Evolutionary conservation across 331 rosid genomes (phyloP).

Genomic region (Telfairia occidentalis): DNA sequence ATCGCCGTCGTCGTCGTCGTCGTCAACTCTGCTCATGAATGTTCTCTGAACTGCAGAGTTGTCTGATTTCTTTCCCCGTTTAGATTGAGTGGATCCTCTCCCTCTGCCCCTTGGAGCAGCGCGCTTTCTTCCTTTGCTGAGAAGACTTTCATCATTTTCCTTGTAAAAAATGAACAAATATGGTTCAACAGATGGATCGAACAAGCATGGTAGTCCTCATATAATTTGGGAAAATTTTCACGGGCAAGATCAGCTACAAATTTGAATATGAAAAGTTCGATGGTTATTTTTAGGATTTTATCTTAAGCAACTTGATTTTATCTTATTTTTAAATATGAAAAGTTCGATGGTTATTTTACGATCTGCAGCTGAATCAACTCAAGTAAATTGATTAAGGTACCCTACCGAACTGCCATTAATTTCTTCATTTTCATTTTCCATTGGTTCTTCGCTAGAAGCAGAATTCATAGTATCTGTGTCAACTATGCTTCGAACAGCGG

Average conservation of each 20-base stretch:
- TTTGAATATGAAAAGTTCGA: background rate
- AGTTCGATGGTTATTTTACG: background rate
- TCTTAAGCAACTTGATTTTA: background rate
- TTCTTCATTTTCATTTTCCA: constrained; percentile 39
- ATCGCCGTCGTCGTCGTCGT: constrained; percentile 30
- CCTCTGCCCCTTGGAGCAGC: constrained; percentile 85
- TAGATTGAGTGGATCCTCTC: constrained; percentile 60
- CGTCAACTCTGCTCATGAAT: constrained; percentile 48
- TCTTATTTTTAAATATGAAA: background rate
- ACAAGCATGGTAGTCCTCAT: background rate
- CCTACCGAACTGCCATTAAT: constrained; percentile 73
- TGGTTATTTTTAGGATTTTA: background rate
- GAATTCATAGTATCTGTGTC: constrained; percentile 40
- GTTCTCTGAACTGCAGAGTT: constrained; percentile 50
- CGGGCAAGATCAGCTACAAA: background rate
- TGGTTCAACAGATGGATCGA: constrained; percentile 5
- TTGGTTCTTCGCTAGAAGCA: constrained; percentile 53
- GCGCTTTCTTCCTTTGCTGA: constrained; percentile 56
- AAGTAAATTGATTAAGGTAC: background rate
- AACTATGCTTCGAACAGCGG: constrained; percentile 38
- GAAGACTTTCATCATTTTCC: constrained; percentile 55
- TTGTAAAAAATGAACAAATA: constrained; percentile 17
- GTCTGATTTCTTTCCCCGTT: constrained; percentile 65
- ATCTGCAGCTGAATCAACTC: background rate
- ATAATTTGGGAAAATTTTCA: background rate